Percentiles rank a stretch among this genome's conserved stretches.
Conservation (phyloP, 176 grass and related monocot species). For the Carex cristatella region DNA sequence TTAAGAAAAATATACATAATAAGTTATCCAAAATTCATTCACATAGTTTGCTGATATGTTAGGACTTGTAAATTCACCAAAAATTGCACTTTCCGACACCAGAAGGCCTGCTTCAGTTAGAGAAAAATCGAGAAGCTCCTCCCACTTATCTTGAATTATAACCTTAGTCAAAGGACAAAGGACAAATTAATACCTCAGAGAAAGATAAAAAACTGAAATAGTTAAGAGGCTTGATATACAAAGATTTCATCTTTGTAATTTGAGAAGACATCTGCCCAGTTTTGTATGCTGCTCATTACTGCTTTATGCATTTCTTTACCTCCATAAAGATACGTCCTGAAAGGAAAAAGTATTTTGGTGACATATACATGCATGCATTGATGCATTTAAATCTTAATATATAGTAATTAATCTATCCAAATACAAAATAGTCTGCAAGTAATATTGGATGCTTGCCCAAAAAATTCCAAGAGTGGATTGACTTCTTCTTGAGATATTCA, state of each 20-base stretch:
- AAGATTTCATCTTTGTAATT: conserved; percentile 87
- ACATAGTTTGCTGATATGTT: too few relatives aligned
- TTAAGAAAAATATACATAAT: too few relatives aligned
- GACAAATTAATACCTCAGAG: conserved; percentile 19
- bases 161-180: conserved; percentile 25
- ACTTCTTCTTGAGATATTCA: conserved; percentile 42
- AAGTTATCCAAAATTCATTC: too few relatives aligned
- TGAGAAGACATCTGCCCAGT: conserved; percentile 70
- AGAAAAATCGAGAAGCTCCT: conserved; percentile 87
- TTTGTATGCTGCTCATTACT: conserved; percentile 69
- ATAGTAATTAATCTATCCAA: conserved; percentile 11
- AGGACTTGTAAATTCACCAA: too few relatives aligned
- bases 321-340: conserved; percentile 76
- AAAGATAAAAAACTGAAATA: not conserved
- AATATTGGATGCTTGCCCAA: conserved; percentile 47
- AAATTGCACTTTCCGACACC: too few relatives aligned
- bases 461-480: conserved; percentile 63
- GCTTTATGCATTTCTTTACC: conserved; percentile 67
- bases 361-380: not conserved
- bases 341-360: conserved; percentile 28
- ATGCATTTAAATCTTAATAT: conserved; percentile 4
- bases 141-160: conserved; percentile 64
- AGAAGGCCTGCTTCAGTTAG: not conserved
- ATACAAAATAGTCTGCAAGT: conserved; percentile 10
- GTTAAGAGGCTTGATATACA: conserved; percentile 39